Evolutionary conservation across 2,329 filamentous ascomycete genomes (phyloP).

Genomic region (Trichoderma pleuroti): DNA sequence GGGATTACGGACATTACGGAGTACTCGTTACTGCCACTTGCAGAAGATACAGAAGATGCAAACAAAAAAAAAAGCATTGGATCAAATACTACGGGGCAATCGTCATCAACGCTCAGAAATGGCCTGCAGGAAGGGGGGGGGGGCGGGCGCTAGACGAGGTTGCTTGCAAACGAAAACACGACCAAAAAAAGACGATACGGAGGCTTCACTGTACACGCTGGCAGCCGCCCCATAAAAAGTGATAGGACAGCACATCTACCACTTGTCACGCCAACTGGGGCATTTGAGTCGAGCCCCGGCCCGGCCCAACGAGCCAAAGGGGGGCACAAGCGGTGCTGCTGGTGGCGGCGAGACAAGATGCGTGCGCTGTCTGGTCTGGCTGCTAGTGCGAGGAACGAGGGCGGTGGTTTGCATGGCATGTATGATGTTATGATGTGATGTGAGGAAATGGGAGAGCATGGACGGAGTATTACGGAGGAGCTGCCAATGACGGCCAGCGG

Average conservation of each 20-base stretch:
- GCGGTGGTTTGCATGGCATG: neutral
- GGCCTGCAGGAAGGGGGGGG: neutral
- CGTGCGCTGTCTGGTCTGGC: neutral
- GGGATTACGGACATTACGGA: neutral
- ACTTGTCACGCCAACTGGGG: slow-evolving; percentile 20
- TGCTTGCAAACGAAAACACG: neutral
- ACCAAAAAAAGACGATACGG: neutral
- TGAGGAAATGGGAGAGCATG: too few relatives aligned
- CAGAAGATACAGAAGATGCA: neutral
- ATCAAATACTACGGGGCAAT: neutral
- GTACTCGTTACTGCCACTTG: neutral
- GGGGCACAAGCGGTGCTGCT: neutral
- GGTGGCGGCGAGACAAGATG: neutral
- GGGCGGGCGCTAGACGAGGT: neutral
- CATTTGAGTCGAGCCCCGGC: neutral
- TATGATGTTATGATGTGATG: neutral
- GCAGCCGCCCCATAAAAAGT: slow-evolving; percentile 18
- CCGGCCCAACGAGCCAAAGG: neutral
- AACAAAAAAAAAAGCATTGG: neutral
- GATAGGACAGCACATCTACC: slow-evolving; percentile 22
- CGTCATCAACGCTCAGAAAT: neutral
- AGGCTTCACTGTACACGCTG: slow-evolving; percentile 1
- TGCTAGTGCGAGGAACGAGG: neutral
- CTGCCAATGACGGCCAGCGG: too few relatives aligned
- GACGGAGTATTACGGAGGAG: too few relatives aligned